These are phyloP conservation scores for Trichoderma asperelloides DNA, from an alignment of 495 filamentous ascomycete species.

Conservation along the genomic window DNA sequence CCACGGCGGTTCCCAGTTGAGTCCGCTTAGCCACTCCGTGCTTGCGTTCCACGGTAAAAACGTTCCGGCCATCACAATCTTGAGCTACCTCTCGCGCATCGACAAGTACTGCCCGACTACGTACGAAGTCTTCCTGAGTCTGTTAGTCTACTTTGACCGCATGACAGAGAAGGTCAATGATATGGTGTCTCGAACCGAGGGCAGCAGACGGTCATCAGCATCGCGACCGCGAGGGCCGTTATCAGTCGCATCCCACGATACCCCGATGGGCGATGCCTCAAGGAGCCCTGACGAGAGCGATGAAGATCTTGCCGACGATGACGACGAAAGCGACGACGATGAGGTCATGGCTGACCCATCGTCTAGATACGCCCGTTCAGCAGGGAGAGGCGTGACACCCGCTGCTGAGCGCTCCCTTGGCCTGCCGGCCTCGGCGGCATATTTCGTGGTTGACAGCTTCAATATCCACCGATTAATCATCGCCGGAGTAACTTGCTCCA, in stretches of 20 bases:
- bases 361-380: constrained; percentile 9
- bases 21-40: constrained; percentile 75
- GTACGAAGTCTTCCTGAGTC: constrained; percentile 92
- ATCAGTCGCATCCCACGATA: constrained; percentile 16
- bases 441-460: constrained; percentile 97
- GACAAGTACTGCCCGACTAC: constrained; percentile 99
- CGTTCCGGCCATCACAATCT: constrained; percentile 90
- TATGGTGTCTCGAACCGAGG: constrained; percentile 37
- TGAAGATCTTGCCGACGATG: constrained; percentile 32
- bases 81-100: constrained; percentile 92
- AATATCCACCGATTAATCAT: constrained; percentile 98
- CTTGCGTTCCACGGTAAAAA: constrained; percentile 99
- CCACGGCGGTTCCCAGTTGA: constrained; percentile 57
- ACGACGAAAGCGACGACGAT: constrained; percentile 21
- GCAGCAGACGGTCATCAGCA: constrained; percentile 19
- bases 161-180: constrained; percentile 96
- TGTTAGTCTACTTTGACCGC: constrained; percentile 96
- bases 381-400: constrained; percentile 20
- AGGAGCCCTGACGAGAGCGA: constrained; percentile 16
- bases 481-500: constrained; percentile 94
- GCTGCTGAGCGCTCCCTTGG: constrained; percentile 28
- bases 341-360: constrained; percentile 8
- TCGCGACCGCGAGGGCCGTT: not conserved
- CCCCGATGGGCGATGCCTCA: constrained; percentile 27
- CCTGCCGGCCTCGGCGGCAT: constrained; percentile 38